phyloP scores from a whole-genome alignment of 2,329 filamentous ascomycete genomes.

The Ramichloridium luteum region DNA sequence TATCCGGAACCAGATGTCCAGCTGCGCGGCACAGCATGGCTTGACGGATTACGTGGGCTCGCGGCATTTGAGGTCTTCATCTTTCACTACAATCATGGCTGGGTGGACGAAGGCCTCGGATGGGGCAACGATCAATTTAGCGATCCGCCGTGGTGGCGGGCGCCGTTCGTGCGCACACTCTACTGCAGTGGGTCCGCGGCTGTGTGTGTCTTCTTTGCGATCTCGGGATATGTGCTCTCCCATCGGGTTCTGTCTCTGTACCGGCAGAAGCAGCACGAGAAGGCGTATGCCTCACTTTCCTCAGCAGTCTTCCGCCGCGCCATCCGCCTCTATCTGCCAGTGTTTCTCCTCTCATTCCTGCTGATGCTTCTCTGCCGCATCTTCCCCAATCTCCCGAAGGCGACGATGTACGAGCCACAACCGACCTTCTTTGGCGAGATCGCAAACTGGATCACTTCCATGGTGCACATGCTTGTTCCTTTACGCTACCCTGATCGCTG shows the following conservation, averaged over 20 bases:
- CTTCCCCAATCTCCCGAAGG: slow-evolving; percentile 5
- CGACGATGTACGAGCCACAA: slow-evolving; percentile 1
- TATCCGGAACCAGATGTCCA: slow-evolving; percentile 6
- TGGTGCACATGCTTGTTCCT: slow-evolving; percentile 6
- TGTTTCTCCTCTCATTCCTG: slow-evolving; percentile 5
- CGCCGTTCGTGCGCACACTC: slow-evolving; percentile 41
- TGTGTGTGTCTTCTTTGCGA: slow-evolving; percentile 51
- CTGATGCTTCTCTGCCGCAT: slow-evolving; percentile 6
- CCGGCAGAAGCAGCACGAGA: slow-evolving; percentile 5
- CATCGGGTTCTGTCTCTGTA: slow-evolving; percentile 23
- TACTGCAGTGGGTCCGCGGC: slow-evolving; percentile 40
- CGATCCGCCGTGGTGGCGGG: slow-evolving; percentile 27
- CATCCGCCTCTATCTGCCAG: slow-evolving; percentile 7
- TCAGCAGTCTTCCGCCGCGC: slow-evolving; percentile 7
- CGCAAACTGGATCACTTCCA: slow-evolving; percentile 3
- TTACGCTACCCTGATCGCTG: slow-evolving; percentile 9
- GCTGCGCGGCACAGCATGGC: slow-evolving; percentile 10
- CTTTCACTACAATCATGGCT: slow-evolving; percentile 12
- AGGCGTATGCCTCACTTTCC: slow-evolving; percentile 3
- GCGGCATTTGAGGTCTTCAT: slow-evolving; percentile 15
- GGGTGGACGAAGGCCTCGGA: slow-evolving; percentile 6
- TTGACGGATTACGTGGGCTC: slow-evolving; percentile 15
- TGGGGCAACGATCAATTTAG: slow-evolving; percentile 18
- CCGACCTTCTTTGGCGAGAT: slow-evolving; percentile 6
- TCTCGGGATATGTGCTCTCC: slow-evolving; percentile 49